Evolutionary conservation across 169 alveolate species (phyloP), one percentile per base, ranked within the genome.

Genomic region (Plasmodium relictum): DNA sequence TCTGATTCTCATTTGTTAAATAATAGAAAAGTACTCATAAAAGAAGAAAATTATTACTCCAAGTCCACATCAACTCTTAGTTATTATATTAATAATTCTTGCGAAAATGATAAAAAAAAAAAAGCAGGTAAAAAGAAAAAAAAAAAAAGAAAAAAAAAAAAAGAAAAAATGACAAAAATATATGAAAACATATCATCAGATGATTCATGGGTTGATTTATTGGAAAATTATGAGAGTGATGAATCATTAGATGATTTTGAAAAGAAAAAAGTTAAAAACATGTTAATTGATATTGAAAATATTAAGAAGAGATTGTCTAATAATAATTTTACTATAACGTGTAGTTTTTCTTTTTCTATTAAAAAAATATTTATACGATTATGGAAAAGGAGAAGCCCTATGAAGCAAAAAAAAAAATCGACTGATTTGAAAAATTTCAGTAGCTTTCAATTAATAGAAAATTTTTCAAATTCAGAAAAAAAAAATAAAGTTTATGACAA

Each of bases 341-440:
- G 91, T 39, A 83, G 91, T 72, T 83, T 83, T 42, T 69, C 91
- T 9, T 20, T 83, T 42, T 69, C 73, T 22, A 83, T 83, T 50
- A 83, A 83, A 24, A 83, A 83, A 44, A 56, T 83, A 58, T 54
- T 83, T 58, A 56, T 83, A 3, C 41, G 91, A 12, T 48, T 83
- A 59, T 83, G 91, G 91, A 83, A 83, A 69, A 83, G 91, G 41
- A 83, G 54, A 45, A 68, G 74, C 22, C 91, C 91, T 12, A 12
- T 83, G 26, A 83, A 62, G 58, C 59, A 69, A 48, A n/a, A 54
- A 18, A 50, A 63, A 18, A 78, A 78, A 78, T 44, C 50, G 20
- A 78, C 7, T 26, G 76, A 14, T 3, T 18, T 63, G 41, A 39
- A 24, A 24, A 48, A 39, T 65, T 56, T 9, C 24, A 65, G 37